Evolutionary conservation across 78 protist species (phyloP), one percentile per base, ranked within the genome.

Genomic region (Dictyostelium brefeldianum): DNA sequence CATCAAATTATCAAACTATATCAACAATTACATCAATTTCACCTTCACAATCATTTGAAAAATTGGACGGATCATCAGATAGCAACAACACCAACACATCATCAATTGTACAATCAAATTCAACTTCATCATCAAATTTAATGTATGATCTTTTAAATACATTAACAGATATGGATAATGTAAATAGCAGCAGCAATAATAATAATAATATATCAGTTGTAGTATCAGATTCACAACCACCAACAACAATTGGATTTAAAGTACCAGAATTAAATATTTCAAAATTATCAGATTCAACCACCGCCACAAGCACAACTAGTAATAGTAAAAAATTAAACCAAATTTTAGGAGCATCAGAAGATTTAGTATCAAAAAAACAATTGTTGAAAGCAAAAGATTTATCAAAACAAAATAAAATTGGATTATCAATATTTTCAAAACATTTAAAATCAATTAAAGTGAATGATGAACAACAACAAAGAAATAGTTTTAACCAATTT

Each of bases 401-500:
- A 27, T 77, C 81, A 18, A 77, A 11, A n/a, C 62, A 85, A 59
- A 59, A 54, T 20, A 59, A 57, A 20, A 65, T 27, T 27, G 84
- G 75, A 9, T 80, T 56, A 11, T n/a, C 46, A 20, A 57, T 22
- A 36, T 62, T 80, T 17, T 77, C 93, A 17, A 87, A 87, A 22
- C 93, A 87, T 54, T 51, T 87, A 56, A 78, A 69, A 51, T 1
- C 79, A 18, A 22, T 87, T 4, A 74, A 77, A 50, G 78, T 64
- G 51, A 48, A 53, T 8, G 84, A 87, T 29, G 84, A 87, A 10
- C 59, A 74, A 11, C 67, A 65, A 64, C 93, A 87, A 64, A 31
- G 93, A 29, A 87, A 87, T 77, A 77, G 84, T 31, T 87, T 87
- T 47, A 87, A 77, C 64, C 93, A 87, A 51, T 87, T 87, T 62